Conservation (phyloP, 495 filamentous ascomycete species). For the Penicillium herquei region DNA sequence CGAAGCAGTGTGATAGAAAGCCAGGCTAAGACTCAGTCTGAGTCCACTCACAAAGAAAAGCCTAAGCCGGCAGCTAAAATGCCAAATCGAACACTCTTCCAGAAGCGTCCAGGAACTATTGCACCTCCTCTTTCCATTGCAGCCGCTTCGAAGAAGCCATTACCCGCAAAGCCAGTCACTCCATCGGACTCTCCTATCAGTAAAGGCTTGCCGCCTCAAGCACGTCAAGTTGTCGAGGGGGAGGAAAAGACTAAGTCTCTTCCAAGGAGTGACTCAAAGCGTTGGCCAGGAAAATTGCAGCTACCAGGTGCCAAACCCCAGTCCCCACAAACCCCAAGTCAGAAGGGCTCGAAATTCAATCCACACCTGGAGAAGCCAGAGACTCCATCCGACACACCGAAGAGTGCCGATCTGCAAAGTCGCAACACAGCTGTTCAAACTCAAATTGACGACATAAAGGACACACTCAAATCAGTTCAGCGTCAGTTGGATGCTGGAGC, state of each 20-base stretch:
- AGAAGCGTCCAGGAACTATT: background rate
- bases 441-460: slow-evolving; percentile 11
- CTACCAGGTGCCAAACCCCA: background rate
- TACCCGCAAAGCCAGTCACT: background rate
- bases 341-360: background rate
- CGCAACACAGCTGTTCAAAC: background rate
- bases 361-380: slow-evolving; percentile 10
- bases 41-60: background rate
- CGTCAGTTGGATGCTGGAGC: slow-evolving; percentile 6
- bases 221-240: slow-evolving; percentile 6
- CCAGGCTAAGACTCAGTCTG: too few species aligned
- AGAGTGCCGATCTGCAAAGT: background rate
- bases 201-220: slow-evolving; percentile 3
- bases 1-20: background rate
- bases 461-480: slow-evolving; percentile 14
- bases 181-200: background rate
- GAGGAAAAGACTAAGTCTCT: slow-evolving; percentile 12
- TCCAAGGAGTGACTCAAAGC: background rate
- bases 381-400: background rate
- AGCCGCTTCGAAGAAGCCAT: background rate
- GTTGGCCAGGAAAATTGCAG: too few species aligned
- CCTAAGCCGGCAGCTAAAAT: background rate
- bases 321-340: background rate
- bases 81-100: background rate
- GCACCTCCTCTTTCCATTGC: background rate